Evolutionary conservation across 2,329 filamentous ascomycete species (phyloP), one percentile per base, ranked within the genome.

Genomic region (Hypoxylon sp.): DNA sequence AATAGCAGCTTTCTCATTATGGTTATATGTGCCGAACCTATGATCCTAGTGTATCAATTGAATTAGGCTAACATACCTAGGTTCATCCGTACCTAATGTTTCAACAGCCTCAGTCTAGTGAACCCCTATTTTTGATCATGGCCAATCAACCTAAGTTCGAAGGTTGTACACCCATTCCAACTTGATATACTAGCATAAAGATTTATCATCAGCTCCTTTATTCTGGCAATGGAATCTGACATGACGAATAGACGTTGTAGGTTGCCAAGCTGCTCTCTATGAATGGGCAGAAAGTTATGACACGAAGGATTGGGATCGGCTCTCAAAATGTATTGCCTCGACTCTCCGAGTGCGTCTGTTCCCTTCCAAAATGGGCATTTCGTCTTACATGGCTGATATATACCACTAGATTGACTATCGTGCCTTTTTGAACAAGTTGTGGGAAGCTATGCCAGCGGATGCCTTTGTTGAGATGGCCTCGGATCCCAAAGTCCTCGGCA

Each of bases 211-310:
- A 38, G 36, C 13, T 5, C 25, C 36, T 6, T 36, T 38, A 17
- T n/a, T 38, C 1, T 5, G 17, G 5, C 5, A 38, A 38, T 6
- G 14, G 14, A 38, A 38, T n/a, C 36, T 38, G 13, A 38, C 36
- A 38, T n/a, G 36, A 17, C 5, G 36, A 38, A 17, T n/a, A 38
- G 36, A 38, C 14, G 36, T 38, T 38, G 36, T 14, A 38, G 36
- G 36, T 38, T 38, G 36, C 36, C 36, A 38, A 38, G 36, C 36
- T 38, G 36, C 36, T n/a, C 36, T 38, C 36, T 38, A 38, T 5
- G 36, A 38, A 5, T 38, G 36, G 36, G 36, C 36, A 4, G 36
- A 38, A 38, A 38, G 36, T 14, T 38, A 38, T 38, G 36, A 38
- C 14, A 38, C 36, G 36, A 38, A 38, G 5, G 36, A 38, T 7